These are phyloP conservation scores for Hypoxylon sp. DNA, from an alignment of 2,329 filamentous ascomycete genomes.

Conservation along the genomic window DNA sequence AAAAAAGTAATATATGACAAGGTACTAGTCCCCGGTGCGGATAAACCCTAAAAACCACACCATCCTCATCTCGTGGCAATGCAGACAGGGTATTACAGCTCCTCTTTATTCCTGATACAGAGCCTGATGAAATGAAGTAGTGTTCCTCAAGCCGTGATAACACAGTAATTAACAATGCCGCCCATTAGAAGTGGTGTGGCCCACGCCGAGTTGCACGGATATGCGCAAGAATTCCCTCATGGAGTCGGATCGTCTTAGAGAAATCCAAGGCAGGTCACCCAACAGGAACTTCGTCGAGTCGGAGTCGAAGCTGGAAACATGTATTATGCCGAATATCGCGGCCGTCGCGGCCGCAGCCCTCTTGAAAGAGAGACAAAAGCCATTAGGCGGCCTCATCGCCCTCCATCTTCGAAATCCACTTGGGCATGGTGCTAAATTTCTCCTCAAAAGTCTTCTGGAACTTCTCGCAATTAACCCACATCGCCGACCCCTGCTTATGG, in stretches of 20 bases:
- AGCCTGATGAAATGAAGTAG: neutral
- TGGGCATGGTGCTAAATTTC: slow-evolving; percentile 70
- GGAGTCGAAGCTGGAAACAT: neutral
- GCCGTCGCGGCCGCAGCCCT: no score
- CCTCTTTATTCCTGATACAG: neutral
- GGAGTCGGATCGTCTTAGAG: slow-evolving; percentile 10
- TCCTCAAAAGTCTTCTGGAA: slow-evolving; percentile 70
- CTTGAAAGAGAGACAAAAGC: neutral
- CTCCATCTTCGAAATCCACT: slow-evolving; percentile 69
- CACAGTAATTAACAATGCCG: neutral
- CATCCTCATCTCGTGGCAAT: slow-evolving; percentile 1
- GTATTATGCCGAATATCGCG: neutral
- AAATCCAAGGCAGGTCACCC: neutral
- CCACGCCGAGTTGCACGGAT: neutral
- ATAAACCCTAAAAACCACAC: neutral
- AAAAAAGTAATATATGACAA: slow-evolving; percentile 4
- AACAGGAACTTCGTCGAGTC: neutral
- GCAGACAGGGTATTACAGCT: neutral
- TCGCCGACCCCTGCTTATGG: slow-evolving; percentile 67
- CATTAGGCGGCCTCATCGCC: slow-evolving; percentile 55
- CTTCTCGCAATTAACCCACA: slow-evolving; percentile 67
- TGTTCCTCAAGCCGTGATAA: neutral
- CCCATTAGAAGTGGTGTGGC: neutral
- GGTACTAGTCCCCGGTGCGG: neutral
- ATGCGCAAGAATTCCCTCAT: slow-evolving; percentile 15